phyloP scores from a whole-genome alignment of 805 yeast genomes.

The Candida coquimbonensis region DNA sequence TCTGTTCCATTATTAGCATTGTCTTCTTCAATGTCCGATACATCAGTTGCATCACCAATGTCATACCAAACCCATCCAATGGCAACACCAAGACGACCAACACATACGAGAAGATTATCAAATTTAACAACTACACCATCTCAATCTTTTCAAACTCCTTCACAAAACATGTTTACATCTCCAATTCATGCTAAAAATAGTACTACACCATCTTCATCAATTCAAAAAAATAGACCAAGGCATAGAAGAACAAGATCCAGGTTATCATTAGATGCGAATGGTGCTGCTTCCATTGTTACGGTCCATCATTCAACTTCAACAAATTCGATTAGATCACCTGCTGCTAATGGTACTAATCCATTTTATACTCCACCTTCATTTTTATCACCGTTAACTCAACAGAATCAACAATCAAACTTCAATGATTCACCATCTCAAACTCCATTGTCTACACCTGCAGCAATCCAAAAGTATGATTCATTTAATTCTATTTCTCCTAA shows the following conservation, averaged over 20 bases:
- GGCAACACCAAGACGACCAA: constrained; percentile 26
- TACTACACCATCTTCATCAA: constrained; percentile 11
- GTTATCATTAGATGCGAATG: constrained; percentile 30
- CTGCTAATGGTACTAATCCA: constrained; percentile 33
- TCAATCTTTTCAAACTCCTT: constrained; percentile 20
- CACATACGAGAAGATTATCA: constrained; percentile 16
- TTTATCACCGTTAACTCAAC: constrained; percentile 30
- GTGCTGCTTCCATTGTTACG: constrained; percentile 20
- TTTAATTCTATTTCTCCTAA: constrained; percentile 19
- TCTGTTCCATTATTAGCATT: constrained; percentile 25
- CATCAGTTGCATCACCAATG: constrained; percentile 18
- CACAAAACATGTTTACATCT: constrained; percentile 10
- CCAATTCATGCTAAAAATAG: constrained; percentile 8
- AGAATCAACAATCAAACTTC: background rate
- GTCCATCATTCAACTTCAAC: constrained; percentile 16
- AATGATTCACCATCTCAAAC: constrained; percentile 15
- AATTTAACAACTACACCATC: constrained; percentile 29
- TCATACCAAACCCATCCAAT: constrained; percentile 29
- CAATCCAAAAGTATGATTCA: constrained; percentile 4
- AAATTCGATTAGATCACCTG: constrained; percentile 28
- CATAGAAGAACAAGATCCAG: constrained; percentile 37
- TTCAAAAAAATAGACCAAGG: constrained; percentile 20
- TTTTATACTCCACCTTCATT: constrained; percentile 41
- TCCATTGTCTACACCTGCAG: constrained; percentile 21
- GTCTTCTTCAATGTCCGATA: constrained; percentile 19